phyloP scores from a whole-genome alignment of 2,329 filamentous ascomycete genomes.

The Dendrostoma leiphaemia region DNA sequence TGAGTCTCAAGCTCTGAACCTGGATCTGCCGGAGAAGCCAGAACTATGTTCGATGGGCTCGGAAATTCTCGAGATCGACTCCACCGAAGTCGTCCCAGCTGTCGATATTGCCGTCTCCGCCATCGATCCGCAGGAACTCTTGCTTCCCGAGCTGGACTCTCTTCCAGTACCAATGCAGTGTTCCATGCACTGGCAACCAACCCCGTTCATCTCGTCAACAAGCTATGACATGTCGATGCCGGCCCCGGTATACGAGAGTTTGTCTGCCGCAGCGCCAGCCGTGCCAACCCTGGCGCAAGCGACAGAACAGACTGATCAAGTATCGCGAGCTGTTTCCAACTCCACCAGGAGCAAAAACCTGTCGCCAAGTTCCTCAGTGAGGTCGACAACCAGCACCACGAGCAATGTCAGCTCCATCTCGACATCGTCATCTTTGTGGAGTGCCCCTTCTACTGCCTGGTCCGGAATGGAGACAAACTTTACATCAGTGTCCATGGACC shows the following conservation, averaged over 20 bases:
- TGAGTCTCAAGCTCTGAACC: conserved; percentile 41
- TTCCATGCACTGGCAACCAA: conserved; percentile 28
- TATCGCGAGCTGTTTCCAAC: conserved; percentile 16
- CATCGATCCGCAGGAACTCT: conserved; percentile 31
- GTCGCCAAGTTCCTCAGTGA: conserved; percentile 46
- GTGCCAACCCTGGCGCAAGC: background rate
- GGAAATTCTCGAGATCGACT: conserved; percentile 54
- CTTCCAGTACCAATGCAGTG: conserved; percentile 17
- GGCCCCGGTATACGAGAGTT: conserved; percentile 6
- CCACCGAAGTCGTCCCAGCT: conserved; percentile 34
- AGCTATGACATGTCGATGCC: background rate
- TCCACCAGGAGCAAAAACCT: conserved; percentile 39
- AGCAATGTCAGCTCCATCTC: conserved; percentile 35
- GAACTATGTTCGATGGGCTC: conserved; percentile 43
- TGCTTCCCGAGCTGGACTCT: conserved; percentile 31
- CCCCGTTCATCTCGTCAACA: conserved; percentile 17
- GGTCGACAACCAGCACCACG: conserved; percentile 41
- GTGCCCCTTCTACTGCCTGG: conserved; percentile 38
- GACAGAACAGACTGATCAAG: conserved; percentile 16
- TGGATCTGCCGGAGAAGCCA: conserved; percentile 29
- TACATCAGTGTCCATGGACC: conserved; percentile 44
- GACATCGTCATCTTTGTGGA: conserved; percentile 48
- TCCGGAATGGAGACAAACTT: conserved; percentile 41
- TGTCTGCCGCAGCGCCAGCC: background rate
- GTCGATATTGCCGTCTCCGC: conserved; percentile 18